Evolutionary conservation across 345 rosid genomes (phyloP), one percentile per base, ranked within the genome.

Genomic region (Syzygium aqueum): DNA sequence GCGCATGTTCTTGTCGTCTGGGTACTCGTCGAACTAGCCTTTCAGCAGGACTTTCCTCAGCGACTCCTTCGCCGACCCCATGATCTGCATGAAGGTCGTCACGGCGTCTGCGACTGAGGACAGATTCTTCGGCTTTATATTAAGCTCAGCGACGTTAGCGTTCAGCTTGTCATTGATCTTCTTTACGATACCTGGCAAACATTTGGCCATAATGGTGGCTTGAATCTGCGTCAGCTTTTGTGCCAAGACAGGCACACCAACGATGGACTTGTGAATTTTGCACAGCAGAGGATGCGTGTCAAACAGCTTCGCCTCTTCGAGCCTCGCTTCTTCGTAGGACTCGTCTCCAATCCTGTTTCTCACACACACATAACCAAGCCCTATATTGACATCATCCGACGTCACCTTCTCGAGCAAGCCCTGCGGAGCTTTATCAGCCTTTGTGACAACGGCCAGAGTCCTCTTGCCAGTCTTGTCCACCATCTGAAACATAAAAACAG

Each of bases 361-460:
- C 1, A 92, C 94, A 43, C 1, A n/a, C n/a, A 92, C 91, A 56
- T 93, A 92, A 21, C 96, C 94, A 0, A 93, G 88, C 4, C 94
- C 92, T 3, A 93, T 92, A 3, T 85, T 89, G 27, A 93, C 94
- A 86, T 94, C 95, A 52, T 94, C 92, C 2, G 90, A 89, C 2
- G 85, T 89, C 0, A 94, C 93, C 93, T 5, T 40, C 43, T 40
- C 43, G 5, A 40, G 43, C 43, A 40, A 40, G 6, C 43, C 43
- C 43, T 40, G 6, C 0, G 94, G 92, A 3, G 93, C 90, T 88
- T 77, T 93, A 11, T 93, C 95, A 0, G 91, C 92, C 37, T 93
- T 89, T 5, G 95, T 93, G 0, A 93, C 94, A 3, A 91, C 94
- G 6, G 95, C 95, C 0, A 93, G 91, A 59, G 97, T 94, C 37